These are phyloP conservation scores for Paramyrothecium sp. DNA, from an alignment of 2,329 filamentous ascomycete genomes.

Conservation along the genomic window DNA sequence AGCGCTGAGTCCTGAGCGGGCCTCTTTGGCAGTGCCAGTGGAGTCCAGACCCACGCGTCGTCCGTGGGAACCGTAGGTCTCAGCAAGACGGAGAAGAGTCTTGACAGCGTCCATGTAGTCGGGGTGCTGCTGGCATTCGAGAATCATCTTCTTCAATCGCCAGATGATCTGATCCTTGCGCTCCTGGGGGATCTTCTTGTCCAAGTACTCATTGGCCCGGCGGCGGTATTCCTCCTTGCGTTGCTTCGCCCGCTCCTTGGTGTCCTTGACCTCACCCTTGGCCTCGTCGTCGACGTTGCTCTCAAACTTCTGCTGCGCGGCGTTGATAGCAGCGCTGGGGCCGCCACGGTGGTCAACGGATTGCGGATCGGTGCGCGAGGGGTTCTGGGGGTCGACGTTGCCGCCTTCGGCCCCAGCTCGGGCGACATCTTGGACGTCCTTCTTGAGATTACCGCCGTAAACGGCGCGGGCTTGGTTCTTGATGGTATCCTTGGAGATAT, in stretches of 20 bases:
- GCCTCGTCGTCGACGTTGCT: constrained; percentile 66
- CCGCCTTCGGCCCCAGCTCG: constrained; percentile 57
- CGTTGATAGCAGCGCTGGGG: constrained; percentile 30
- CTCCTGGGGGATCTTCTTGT: constrained; percentile 85
- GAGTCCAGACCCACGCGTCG: constrained; percentile 63
- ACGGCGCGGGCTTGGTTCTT: constrained; percentile 66
- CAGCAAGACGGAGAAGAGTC: constrained; percentile 79
- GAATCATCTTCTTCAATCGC: constrained; percentile 94
- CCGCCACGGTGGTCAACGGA: constrained; percentile 46
- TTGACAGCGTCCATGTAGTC: constrained; percentile 93
- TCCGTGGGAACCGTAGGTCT: constrained; percentile 78
- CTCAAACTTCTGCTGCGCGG: constrained; percentile 55
- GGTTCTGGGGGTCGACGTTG: constrained; percentile 50
- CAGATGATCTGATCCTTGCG: constrained; percentile 89
- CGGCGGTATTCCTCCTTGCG: constrained; percentile 42
- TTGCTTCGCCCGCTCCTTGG: constrained; percentile 46
- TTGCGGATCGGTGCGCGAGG: constrained; percentile 45
- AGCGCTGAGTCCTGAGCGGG: constrained; percentile 63
- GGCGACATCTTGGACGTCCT: constrained; percentile 61
- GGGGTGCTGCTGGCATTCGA: constrained; percentile 92
- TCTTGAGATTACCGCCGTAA: constrained; percentile 52
- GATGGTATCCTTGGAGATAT: constrained; percentile 68
- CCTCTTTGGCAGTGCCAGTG: constrained; percentile 68
- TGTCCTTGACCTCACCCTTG: constrained; percentile 56
- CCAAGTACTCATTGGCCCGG: constrained; percentile 70